phyloP scores from a whole-genome alignment of 768 basidiomycete genomes.

The Amanita exitialis region DNA sequence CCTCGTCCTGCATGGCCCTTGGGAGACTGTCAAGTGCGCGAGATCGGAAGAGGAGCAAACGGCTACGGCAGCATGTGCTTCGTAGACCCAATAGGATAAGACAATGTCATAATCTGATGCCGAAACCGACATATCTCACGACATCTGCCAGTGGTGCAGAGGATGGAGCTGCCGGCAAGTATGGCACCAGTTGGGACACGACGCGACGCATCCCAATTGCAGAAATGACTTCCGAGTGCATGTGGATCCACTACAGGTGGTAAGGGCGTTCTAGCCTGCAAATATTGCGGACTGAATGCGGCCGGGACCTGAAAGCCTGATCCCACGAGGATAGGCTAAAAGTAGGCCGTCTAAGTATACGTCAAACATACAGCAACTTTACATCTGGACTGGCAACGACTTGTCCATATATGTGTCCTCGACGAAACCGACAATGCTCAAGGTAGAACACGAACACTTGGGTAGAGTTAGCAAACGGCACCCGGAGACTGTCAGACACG shows the following conservation, averaged over 20 bases:
- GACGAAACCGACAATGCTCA: background rate
- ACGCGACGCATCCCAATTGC: background rate
- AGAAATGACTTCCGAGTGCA: background rate
- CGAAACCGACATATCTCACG: background rate
- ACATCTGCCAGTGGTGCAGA: background rate
- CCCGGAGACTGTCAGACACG: background rate
- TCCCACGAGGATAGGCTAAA: background rate
- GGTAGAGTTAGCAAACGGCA: background rate
- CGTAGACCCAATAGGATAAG: background rate
- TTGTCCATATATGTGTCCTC: too few species aligned
- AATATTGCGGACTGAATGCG: background rate
- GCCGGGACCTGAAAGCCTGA: background rate
- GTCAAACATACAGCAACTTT: background rate
- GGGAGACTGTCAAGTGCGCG: background rate
- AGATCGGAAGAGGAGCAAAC: background rate
- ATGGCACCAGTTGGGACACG: background rate
- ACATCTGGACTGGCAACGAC: background rate
- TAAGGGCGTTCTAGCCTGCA: background rate
- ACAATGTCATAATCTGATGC: background rate
- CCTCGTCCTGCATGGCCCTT: background rate
- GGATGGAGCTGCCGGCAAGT: background rate
- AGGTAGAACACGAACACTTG: background rate
- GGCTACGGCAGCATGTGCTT: background rate
- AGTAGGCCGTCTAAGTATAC: background rate
- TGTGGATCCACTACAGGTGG: background rate